phyloP scores from a whole-genome alignment of 176 grass and related monocot genomes.

The Zea mays region DNA sequence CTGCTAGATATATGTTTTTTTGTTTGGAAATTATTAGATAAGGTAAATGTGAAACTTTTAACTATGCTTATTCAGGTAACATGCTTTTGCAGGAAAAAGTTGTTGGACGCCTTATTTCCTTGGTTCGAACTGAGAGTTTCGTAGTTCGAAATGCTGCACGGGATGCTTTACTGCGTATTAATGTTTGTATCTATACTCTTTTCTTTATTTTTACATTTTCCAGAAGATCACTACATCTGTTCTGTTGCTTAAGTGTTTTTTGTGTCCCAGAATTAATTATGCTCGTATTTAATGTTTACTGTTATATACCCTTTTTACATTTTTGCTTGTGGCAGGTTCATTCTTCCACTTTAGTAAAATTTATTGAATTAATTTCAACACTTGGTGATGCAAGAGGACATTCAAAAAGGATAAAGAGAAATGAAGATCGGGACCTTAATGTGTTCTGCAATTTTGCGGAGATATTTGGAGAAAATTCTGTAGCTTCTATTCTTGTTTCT shows the following conservation, averaged over 20 bases:
- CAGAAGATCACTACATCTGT: neutral
- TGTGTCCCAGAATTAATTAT: neutral
- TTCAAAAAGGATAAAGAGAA: constrained; percentile 64
- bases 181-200: constrained; percentile 56
- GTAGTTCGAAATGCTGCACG: constrained; percentile 76
- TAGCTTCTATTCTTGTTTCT: constrained; percentile 57
- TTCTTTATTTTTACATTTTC: neutral
- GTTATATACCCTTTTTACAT: neutral
- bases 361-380: constrained; percentile 64
- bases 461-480: constrained; percentile 58
- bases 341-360: constrained; percentile 52
- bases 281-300: neutral
- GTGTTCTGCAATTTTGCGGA: constrained; percentile 39
- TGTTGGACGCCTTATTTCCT: constrained; percentile 58
- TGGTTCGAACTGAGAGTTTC: constrained; percentile 65
- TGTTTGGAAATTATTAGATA: constrained; percentile 14
- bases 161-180: constrained; percentile 62
- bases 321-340: constrained; percentile 63
- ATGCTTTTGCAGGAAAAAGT: constrained; percentile 60
- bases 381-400: constrained; percentile 35
- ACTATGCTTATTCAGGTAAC: constrained; percentile 6
- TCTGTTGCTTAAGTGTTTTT: neutral
- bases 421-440: constrained; percentile 39
- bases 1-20: neutral
- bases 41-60: constrained; percentile 11